These are phyloP conservation scores for Arthroderma sp. DNA, from an alignment of 2,329 filamentous ascomycete species.

Conservation along the genomic window DNA sequence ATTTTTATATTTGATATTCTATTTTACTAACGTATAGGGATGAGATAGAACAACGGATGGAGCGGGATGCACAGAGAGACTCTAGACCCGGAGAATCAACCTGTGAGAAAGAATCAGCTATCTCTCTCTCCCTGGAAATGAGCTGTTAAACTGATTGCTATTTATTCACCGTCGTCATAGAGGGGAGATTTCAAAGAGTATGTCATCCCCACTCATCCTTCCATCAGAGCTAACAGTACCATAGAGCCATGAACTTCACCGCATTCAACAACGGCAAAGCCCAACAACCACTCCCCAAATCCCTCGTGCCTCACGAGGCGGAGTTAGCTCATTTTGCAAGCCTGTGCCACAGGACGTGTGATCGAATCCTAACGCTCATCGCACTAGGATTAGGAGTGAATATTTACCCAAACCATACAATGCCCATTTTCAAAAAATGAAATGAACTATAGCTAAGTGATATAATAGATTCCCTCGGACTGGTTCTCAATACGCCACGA, in stretches of 20 bases:
- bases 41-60: conserved; percentile 68
- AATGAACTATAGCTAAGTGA: background rate
- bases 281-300: conserved; percentile 61
- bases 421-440: background rate
- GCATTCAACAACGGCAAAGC: conserved; percentile 56
- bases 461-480: conserved; percentile 28
- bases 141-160: too few relatives aligned
- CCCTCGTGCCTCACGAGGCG: conserved; percentile 46
- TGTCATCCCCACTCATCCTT: conserved; percentile 10
- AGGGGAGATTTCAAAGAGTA: conserved; percentile 83
- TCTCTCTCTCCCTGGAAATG: too few relatives aligned
- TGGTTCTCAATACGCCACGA: conserved; percentile 54
- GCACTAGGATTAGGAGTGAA: conserved; percentile 58
- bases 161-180: conserved; percentile 25
- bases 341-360: conserved; percentile 60
- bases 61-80: conserved; percentile 77
- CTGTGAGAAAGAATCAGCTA: conserved; percentile 34
- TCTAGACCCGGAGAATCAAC: conserved; percentile 69
- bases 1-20: background rate
- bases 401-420: conserved; percentile 4
- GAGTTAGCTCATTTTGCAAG: conserved; percentile 54
- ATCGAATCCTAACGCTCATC: conserved; percentile 60
- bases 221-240: conserved; percentile 1
- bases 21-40: background rate
- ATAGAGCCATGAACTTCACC: conserved; percentile 82